Base-by-base conservation (phyloP, 768 basidiomycete species). In the Butyriboletus loyo region DNA sequence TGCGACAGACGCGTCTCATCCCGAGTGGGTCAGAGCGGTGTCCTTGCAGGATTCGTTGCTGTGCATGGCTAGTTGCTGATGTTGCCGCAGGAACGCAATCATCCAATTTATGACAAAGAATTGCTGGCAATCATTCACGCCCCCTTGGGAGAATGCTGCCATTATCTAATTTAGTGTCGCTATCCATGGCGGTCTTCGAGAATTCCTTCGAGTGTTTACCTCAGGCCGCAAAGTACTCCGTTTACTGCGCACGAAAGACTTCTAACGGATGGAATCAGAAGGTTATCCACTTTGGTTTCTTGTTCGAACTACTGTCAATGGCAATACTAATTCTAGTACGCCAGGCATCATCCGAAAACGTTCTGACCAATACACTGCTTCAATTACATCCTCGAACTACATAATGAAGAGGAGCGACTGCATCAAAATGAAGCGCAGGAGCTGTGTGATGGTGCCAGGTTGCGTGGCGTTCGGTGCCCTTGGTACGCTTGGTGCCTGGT, bases 21-120 rank as follows among this genome's bases (percentile, higher is more conserved):
- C 53, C 43, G 43, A 55, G 57, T 58, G 56, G 56, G 60, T 61
- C 56, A 48, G 45, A 48, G 50, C 32, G 37, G 55, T 54, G 49
- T 59, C 39, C 46, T 48, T 42, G 24, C 47, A 60, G 55, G 60
- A 63, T 49, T 54, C 22, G 24, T 52, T 55, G 54, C 63, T 55
- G 58, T 61, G 57, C 54, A 42, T n/a, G n/a, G 15, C 37, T 25
- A n/a, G 40, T 38, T 35, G 55, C 44, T 49, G 30, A 61, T 47
- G 40, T 27, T 41, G 50, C 43, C 37, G 39, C n/a, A n/a, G n/a
- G n/a, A n/a, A n/a, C n/a, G n/a, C n/a, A n/a, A n/a, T n/a, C n/a
- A n/a, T n/a, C n/a, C n/a, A n/a, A n/a, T n/a, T n/a, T n/a, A n/a
- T n/a, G n/a, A n/a, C n/a, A n/a, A n/a, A n/a, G n/a, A n/a, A n/a